A percentile compares a stretch with the other conserved stretches of the same genome.
Evolutionary conservation across 2,329 filamentous ascomycete genomes (phyloP).

Genomic region (Ophiocordyceps camponoti-floridani): DNA sequence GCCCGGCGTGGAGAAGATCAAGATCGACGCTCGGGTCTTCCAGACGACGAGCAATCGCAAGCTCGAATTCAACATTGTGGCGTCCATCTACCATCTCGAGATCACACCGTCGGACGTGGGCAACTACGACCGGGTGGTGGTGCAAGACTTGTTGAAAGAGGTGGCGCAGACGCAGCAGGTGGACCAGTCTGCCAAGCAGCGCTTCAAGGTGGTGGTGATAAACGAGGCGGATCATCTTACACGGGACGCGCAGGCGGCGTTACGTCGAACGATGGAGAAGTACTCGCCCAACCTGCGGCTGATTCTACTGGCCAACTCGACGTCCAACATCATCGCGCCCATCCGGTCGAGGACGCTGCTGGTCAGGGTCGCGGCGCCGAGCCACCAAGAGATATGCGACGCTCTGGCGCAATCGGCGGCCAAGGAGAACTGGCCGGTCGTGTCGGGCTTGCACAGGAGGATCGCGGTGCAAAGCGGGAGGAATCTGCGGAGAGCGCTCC

Average conservation of each 20-base stretch:
- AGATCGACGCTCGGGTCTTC: slow-evolving; percentile 94
- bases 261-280: slow-evolving; percentile 96
- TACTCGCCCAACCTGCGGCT: slow-evolving; percentile 89
- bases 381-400: slow-evolving; percentile 64
- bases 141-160: slow-evolving; percentile 92
- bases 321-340: slow-evolving; percentile 96
- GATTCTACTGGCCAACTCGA: slow-evolving; percentile 87
- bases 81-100: slow-evolving; percentile 93
- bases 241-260: slow-evolving; percentile 83
- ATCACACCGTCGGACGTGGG: slow-evolving; percentile 96
- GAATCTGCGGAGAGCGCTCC: slow-evolving; percentile 72
- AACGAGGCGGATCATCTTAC: slow-evolving; percentile 95
- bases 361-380: slow-evolving; percentile 80
- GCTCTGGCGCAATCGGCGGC: slow-evolving; percentile 55
- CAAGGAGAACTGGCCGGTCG: slow-evolving; percentile 69
- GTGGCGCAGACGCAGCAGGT: slow-evolving; percentile 98
- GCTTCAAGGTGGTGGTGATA: slow-evolving; percentile 97
- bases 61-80: slow-evolving; percentile 97
- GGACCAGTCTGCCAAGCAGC: slow-evolving; percentile 76
- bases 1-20: slow-evolving; percentile 97
- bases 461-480: slow-evolving; percentile 83
- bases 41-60: slow-evolving; percentile 92
- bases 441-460: slow-evolving; percentile 58
- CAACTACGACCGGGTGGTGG: slow-evolving; percentile 86
- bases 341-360: slow-evolving; percentile 84